These are phyloP conservation scores for Gentiana macrophylla DNA, from an alignment of 257 asterid species.

Conservation along the genomic window DNA sequence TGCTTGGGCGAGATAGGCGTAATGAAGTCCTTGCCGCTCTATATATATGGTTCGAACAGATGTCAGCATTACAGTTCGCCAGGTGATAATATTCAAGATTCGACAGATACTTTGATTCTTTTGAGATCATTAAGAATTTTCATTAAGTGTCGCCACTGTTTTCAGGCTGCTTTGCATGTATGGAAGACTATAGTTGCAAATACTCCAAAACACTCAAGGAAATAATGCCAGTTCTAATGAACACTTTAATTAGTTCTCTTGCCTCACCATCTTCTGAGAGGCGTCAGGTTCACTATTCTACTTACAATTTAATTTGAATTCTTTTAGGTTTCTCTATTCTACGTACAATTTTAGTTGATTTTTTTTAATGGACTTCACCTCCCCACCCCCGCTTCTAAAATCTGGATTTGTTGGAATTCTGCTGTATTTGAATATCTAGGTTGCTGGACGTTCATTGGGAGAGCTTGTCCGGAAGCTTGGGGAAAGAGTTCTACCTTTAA, in stretches of 20 bases:
- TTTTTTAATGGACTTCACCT: background rate
- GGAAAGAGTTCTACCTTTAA: constrained; percentile 92
- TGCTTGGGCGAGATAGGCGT: constrained; percentile 92
- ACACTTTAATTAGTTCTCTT: constrained; percentile 78
- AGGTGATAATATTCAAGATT: constrained; percentile 42
- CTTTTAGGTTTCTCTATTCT: no score
- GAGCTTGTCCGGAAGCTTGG: constrained; percentile 99
- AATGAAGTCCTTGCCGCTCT: constrained; percentile 98
- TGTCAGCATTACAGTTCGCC: constrained; percentile 92
- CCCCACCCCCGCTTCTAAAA: no score
- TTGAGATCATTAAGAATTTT: constrained; percentile 12
- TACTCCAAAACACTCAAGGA: constrained; percentile 95
- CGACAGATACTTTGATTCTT: background rate
- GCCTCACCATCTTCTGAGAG: constrained; percentile 95
- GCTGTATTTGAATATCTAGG: constrained; percentile 37
- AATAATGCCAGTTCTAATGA: constrained; percentile 97
- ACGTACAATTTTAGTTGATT: background rate
- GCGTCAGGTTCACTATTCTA: constrained; percentile 60
- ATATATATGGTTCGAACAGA: constrained; percentile 98
- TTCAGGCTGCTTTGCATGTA: constrained; percentile 95
- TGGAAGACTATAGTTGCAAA: constrained; percentile 99
- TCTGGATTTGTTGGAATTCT: background rate
- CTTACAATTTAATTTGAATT: background rate
- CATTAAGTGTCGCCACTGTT: constrained; percentile 13
- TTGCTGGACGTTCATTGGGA: constrained; percentile 91